Conservation (phyloP, 2,329 filamentous ascomycete species). For the Monosporascus sp. region DNA sequence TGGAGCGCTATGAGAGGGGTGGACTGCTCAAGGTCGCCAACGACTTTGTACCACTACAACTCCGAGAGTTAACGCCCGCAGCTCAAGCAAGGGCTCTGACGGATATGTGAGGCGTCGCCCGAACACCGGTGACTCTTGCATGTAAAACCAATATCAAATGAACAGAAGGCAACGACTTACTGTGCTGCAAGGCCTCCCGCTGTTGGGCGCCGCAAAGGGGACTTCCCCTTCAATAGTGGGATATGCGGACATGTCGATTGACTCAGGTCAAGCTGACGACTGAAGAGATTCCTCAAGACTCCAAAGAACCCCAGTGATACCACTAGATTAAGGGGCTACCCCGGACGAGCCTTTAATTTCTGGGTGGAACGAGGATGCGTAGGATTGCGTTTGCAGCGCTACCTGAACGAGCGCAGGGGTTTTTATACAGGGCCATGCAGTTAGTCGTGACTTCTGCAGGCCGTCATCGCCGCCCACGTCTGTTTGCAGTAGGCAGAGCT, state of each 20-base stretch:
- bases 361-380: not conserved
- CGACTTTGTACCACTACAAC: constrained; percentile 6
- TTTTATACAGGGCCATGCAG: no score
- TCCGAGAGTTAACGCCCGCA: no score
- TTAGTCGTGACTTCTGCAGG: no score
- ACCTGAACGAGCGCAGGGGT: no score
- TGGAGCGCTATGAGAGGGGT: constrained; percentile 25
- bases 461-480: no score
- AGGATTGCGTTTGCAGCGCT: no score
- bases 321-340: not conserved
- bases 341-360: not conserved
- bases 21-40: constrained; percentile 19
- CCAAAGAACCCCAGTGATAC: not conserved
- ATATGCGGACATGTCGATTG: constrained; percentile 1
- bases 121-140: not conserved
- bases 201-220: constrained; percentile 7
- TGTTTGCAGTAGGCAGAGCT: no score
- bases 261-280: not conserved
- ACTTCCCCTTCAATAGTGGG: constrained; percentile 7
- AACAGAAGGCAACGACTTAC: constrained; percentile 6
- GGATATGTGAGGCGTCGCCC: no score
- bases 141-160: constrained; percentile 7
- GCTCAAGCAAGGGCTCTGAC: no score
- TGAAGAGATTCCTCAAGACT: not conserved
- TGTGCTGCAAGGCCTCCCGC: constrained; percentile 14